These are phyloP conservation scores for Rhizodiscina lignyota DNA, from an alignment of 495 filamentous ascomycete species.

Conservation along the genomic window DNA sequence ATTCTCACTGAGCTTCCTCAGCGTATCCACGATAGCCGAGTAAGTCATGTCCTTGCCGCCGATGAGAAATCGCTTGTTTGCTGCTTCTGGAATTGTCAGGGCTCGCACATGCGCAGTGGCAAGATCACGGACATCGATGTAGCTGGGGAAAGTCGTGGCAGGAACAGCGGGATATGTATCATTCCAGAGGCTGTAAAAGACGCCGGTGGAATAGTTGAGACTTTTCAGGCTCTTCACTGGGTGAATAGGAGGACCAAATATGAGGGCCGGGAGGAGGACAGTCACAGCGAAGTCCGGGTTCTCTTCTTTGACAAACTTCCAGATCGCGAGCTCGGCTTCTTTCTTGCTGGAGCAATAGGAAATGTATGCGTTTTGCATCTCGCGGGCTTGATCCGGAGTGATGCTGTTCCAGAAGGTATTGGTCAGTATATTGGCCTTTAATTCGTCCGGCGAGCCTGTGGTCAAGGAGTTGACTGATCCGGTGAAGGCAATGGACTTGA, in stretches of 20 bases:
- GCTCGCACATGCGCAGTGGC: constrained; percentile 18
- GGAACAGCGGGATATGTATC: constrained; percentile 17
- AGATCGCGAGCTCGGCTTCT: constrained; percentile 18
- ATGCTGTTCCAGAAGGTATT: constrained; percentile 19
- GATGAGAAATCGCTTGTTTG: constrained; percentile 14
- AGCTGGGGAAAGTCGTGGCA: constrained; percentile 17
- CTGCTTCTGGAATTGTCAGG: constrained; percentile 12
- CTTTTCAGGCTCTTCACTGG: constrained; percentile 12
- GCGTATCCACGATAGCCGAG: constrained; percentile 11
- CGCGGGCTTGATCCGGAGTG: constrained; percentile 12
- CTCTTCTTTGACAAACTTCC: constrained; percentile 17
- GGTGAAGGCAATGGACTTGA: no score
- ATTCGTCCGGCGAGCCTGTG: constrained; percentile 14
- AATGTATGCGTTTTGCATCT: constrained; percentile 13
- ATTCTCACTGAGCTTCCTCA: constrained; percentile 11
- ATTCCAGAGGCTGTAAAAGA: constrained; percentile 21
- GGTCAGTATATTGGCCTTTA: constrained; percentile 15
- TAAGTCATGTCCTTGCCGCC: constrained; percentile 11
- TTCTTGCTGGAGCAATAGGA: constrained; percentile 21
- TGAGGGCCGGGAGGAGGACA: constrained; percentile 12
- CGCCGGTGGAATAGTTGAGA: constrained; percentile 17
- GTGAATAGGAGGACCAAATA: constrained; percentile 17
- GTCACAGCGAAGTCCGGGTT: constrained; percentile 14
- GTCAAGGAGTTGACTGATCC: constrained; percentile 22
- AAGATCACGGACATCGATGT: constrained; percentile 18